Evolutionary conservation across 2,329 filamentous ascomycete species (phyloP), one percentile per base, ranked within the genome.

Genomic region (Talaromyces sp.): DNA sequence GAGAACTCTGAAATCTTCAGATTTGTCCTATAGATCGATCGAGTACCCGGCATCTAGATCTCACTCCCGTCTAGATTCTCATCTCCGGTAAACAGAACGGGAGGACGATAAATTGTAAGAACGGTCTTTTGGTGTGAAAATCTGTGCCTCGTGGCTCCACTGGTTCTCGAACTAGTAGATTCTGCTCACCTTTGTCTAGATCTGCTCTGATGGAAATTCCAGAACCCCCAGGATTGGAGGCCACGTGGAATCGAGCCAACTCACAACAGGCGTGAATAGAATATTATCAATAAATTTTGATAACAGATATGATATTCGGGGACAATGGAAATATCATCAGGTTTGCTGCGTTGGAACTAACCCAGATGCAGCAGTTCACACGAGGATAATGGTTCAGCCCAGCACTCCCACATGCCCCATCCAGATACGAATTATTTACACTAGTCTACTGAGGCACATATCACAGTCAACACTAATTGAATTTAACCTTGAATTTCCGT

Each of bases 21-120:
- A 27, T 35, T 32, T 33, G 37, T 30, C 17, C 29, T 33, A 13
- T 10, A 29, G 14, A 40, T 47, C 35, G 33, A 47, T 47, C 45
- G 33, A 29, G n/a, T 14, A 37, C 14, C 45, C 35, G 45, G 19
- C 10, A 16, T 39, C 33, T 47, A 47, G 44, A 47, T 47, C 45
- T 47, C 24, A 10, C n/a, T 37, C n/a, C 45, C 45, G 16, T 47
- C 33, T 20, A 29, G 36, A 32, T 47, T 10, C 8, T 11, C 32
- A 22, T 14, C 10, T 20, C 20, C 14, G 10, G 19, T 39, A n/a
- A 27, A 27, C n/a, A 16, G 33, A n/a, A 37, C 36, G 24, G 24
- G 9, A 9, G 2, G 24, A 27, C 4, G 24, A 27, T 27, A 4
- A 9, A 27, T 27, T 9, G 24, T 5, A 5, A 27, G 24, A 27